phyloP scores from a whole-genome alignment of 129 eudicot genomes.

The Arctium lappa region DNA sequence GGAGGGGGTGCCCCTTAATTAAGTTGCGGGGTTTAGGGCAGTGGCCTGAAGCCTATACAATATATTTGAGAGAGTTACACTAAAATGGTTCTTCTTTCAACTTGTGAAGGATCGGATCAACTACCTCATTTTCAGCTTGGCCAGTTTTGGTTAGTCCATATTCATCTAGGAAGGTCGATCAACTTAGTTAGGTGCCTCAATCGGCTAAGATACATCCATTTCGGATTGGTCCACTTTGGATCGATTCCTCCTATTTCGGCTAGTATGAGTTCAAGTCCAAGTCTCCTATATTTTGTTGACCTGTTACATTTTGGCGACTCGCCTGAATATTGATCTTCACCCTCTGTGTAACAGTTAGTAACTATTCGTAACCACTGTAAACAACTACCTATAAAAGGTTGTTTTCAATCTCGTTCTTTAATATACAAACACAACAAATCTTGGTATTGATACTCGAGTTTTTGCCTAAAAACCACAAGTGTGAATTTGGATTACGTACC shows the following conservation, averaged over 20 bases:
- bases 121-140: no score
- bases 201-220: not conserved
- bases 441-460: not conserved
- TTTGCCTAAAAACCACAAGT: not conserved
- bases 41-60: not conserved
- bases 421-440: not conserved
- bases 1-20: not conserved
- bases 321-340: not conserved
- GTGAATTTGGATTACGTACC: not conserved
- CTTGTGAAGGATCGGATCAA: no score
- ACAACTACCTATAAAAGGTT: not conserved
- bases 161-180: no score
- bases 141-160: no score
- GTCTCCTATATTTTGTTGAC: not conserved
- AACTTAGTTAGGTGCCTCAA: not conserved
- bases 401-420: not conserved
- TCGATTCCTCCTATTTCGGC: not conserved
- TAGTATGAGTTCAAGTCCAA: not conserved
- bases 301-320: not conserved
- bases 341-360: not conserved
- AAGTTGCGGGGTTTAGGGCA: not conserved
- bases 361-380: not conserved
- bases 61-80: not conserved
- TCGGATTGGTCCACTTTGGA: not conserved
- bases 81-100: not conserved